A percentile compares a stretch with the other conserved stretches of the same genome.
Evolutionary conservation across 2,329 filamentous ascomycete species (phyloP).

Genomic region (Colletotrichum echinochloae): DNA sequence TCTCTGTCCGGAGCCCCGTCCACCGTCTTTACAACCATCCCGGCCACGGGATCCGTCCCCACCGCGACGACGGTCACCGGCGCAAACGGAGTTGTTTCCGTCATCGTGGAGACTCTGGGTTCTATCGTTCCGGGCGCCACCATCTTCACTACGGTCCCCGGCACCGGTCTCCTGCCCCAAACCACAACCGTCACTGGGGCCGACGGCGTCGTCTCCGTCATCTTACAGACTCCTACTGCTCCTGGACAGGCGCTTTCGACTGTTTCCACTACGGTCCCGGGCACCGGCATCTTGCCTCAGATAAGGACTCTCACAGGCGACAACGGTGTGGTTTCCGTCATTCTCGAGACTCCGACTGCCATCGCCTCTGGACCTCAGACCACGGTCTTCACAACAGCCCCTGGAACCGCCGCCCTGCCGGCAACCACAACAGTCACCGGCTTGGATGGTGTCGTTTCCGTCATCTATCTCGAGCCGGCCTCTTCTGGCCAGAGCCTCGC

Average conservation of each 20-base stretch:
- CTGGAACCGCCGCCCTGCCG: background rate
- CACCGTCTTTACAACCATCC: slow-evolving; percentile 10
- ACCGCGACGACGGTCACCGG: slow-evolving; percentile 7
- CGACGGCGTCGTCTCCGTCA: slow-evolving; percentile 14
- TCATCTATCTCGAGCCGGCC: slow-evolving; percentile 15
- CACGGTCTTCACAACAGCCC: background rate
- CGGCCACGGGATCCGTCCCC: background rate
- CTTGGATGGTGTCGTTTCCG: background rate
- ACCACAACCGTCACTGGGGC: background rate
- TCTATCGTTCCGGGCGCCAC: background rate
- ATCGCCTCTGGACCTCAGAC: background rate
- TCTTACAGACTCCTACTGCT: background rate
- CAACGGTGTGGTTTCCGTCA: background rate
- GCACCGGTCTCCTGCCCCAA: background rate
- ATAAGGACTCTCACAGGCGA: background rate
- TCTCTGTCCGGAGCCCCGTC: background rate
- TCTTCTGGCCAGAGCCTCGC: background rate
- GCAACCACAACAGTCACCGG: slow-evolving; percentile 4
- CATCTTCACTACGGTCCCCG: slow-evolving; percentile 6
- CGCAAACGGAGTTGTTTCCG: slow-evolving; percentile 16
- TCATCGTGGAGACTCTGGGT: slow-evolving; percentile 8
- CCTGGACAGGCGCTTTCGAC: background rate
- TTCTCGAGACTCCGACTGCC: background rate
- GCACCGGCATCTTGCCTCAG: background rate
- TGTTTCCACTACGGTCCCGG: background rate